These are phyloP conservation scores for Trichophyton benhamiae DNA, from an alignment of 2,329 filamentous ascomycete species.

Conservation along the genomic window DNA sequence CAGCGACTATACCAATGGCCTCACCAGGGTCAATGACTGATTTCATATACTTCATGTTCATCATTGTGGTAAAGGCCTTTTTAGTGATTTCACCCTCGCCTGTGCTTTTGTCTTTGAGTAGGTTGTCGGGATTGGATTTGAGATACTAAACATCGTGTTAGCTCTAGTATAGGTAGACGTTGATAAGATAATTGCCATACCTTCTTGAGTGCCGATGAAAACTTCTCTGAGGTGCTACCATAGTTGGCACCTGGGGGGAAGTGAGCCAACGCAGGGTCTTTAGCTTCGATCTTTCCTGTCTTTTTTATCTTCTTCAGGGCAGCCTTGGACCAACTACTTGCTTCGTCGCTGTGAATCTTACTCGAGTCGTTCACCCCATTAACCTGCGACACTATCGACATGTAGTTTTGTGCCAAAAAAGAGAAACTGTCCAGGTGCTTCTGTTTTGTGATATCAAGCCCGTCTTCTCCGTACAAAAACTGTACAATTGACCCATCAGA, in stretches of 20 bases:
- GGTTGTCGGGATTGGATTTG: slow-evolving; percentile 56
- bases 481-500: slow-evolving; percentile 87
- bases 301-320: slow-evolving; percentile 71
- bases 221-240: slow-evolving; percentile 81
- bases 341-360: slow-evolving; percentile 54
- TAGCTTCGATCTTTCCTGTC: slow-evolving; percentile 51
- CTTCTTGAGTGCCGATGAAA: slow-evolving; percentile 57
- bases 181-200: slow-evolving; percentile 24
- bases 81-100: slow-evolving; percentile 40
- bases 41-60: slow-evolving; percentile 84
- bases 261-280: slow-evolving; percentile 62
- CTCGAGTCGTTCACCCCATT: slow-evolving; percentile 48
- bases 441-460: slow-evolving; percentile 85
- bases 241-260: slow-evolving; percentile 61
- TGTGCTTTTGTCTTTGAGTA: slow-evolving; percentile 50
- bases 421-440: slow-evolving; percentile 83
- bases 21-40: slow-evolving; percentile 91
- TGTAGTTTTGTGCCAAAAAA: slow-evolving; percentile 76
- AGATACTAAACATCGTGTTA: slow-evolving; percentile 44
- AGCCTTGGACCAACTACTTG: slow-evolving; percentile 48
- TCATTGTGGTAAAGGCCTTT: slow-evolving; percentile 69
- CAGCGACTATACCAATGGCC: slow-evolving; percentile 90
- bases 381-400: slow-evolving; percentile 65
- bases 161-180: not conserved
- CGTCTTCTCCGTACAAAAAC: slow-evolving; percentile 94